Conservation (phyloP, 805 yeast species). For the Grigorovia yakushimaensis region DNA sequence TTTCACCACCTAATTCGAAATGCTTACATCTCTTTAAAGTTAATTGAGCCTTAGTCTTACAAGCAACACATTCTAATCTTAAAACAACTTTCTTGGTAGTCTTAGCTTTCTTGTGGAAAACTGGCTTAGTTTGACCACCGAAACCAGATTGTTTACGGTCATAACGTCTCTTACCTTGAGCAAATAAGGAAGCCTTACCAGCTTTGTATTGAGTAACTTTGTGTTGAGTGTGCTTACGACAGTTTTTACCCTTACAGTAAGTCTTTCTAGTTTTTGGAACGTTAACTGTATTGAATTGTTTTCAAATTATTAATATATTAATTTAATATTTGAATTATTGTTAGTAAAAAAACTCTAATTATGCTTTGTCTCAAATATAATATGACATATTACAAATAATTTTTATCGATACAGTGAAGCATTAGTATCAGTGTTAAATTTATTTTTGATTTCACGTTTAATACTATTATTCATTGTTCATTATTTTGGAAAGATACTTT, state of each 20-base stretch:
- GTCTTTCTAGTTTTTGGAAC: slow-evolving; percentile 99
- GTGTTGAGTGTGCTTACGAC: slow-evolving; percentile 99
- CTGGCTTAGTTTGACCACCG: slow-evolving; percentile 99
- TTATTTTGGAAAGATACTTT: no score
- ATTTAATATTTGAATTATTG: slow-evolving; percentile 1
- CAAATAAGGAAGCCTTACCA: slow-evolving; percentile 98
- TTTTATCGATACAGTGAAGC: no score
- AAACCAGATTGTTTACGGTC: slow-evolving; percentile 99
- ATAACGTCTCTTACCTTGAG: slow-evolving; percentile 99
- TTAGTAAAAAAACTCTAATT: slow-evolving; percentile 4
- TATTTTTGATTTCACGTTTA: no score
- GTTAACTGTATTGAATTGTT: slow-evolving; percentile 57
- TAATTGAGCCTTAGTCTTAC: slow-evolving; percentile 98
- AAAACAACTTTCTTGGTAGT: slow-evolving; percentile 99
- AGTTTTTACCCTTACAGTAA: slow-evolving; percentile 98
- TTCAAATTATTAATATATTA: neutral
- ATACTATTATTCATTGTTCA: no score
- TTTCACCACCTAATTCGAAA: slow-evolving; percentile 99
- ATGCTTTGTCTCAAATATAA: neutral
- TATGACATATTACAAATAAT: neutral
- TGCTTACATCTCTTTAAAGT: slow-evolving; percentile 99
- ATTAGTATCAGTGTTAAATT: no score
- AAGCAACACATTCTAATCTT: slow-evolving; percentile 96
- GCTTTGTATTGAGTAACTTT: slow-evolving; percentile 99
- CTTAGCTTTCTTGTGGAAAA: slow-evolving; percentile 99